A percentile compares a stretch with the other conserved stretches of the same genome.
These are phyloP conservation scores for Trifolium dubium DNA, from an alignment of 306 rosid genomes.

Conservation along the genomic window DNA sequence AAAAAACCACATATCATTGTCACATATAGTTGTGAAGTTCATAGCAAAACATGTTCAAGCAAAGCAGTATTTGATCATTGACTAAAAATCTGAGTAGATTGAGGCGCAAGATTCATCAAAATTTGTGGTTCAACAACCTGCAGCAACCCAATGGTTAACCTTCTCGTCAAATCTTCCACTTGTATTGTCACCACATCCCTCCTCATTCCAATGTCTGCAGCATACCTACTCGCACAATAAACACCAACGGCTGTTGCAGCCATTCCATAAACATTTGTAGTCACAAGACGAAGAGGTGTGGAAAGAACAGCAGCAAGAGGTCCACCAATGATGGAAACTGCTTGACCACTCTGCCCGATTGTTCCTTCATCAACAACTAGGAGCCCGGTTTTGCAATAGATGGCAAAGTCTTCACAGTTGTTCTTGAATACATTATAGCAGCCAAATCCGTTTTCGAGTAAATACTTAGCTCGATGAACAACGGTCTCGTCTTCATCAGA, in stretches of 20 bases:
- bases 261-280: constrained; percentile 80
- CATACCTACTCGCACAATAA: constrained; percentile 88
- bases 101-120: constrained; percentile 29
- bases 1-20: neutral
- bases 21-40: neutral
- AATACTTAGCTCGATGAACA: constrained; percentile 77
- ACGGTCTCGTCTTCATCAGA: constrained; percentile 63
- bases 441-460: constrained; percentile 82
- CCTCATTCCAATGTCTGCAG: constrained; percentile 83
- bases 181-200: constrained; percentile 70
- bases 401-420: constrained; percentile 93
- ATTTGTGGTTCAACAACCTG: constrained; percentile 69
- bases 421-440: constrained; percentile 86
- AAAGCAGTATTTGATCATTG: constrained; percentile 36
- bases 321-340: constrained; percentile 85
- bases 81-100: constrained; percentile 45
- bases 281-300: constrained; percentile 69
- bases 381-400: constrained; percentile 91
- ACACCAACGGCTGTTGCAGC: constrained; percentile 70
- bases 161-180: constrained; percentile 81
- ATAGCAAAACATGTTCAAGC: constrained; percentile 12
- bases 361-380: constrained; percentile 70
- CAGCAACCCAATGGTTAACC: constrained; percentile 59
- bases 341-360: constrained; percentile 90
- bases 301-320: constrained; percentile 88